These are phyloP conservation scores for Beauveria medogensis DNA, from an alignment of 2,329 filamentous ascomycete genomes.

Conservation along the genomic window DNA sequence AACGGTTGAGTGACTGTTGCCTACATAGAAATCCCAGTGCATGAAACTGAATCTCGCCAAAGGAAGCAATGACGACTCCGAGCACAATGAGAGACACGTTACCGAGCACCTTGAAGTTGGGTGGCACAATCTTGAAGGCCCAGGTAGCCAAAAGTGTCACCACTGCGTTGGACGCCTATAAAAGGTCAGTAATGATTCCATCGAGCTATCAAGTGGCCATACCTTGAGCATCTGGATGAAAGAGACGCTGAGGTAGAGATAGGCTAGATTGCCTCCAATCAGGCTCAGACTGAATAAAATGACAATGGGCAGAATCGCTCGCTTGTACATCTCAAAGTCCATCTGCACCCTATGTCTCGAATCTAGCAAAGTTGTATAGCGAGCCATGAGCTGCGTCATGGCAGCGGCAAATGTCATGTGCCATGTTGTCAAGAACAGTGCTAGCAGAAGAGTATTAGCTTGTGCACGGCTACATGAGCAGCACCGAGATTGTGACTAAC, in stretches of 20 bases:
- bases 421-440: constrained; percentile 75
- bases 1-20: background rate
- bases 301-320: constrained; percentile 89
- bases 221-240: constrained; percentile 99
- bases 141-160: constrained; percentile 86
- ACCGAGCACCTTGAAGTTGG: constrained; percentile 77
- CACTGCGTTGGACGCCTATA: constrained; percentile 70
- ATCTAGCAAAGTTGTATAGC: constrained; percentile 83
- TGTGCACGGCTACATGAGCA: constrained; percentile 44
- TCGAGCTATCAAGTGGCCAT: background rate
- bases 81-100: constrained; percentile 94
- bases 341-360: constrained; percentile 95
- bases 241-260: constrained; percentile 88
- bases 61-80: constrained; percentile 87
- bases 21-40: constrained; percentile 64
- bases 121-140: constrained; percentile 74
- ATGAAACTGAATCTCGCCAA: constrained; percentile 93
- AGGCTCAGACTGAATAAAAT: constrained; percentile 92
- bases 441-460: background rate
- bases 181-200: background rate
- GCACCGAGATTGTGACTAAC: background rate
- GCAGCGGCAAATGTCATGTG: constrained; percentile 87
- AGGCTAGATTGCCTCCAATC: constrained; percentile 94
- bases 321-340: constrained; percentile 86
- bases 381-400: constrained; percentile 89